Percentiles rank a stretch among this genome's conserved stretches.
phyloP scores from a whole-genome alignment of 1,139 yeast species.

The Pneumocystis carinii region DNA sequence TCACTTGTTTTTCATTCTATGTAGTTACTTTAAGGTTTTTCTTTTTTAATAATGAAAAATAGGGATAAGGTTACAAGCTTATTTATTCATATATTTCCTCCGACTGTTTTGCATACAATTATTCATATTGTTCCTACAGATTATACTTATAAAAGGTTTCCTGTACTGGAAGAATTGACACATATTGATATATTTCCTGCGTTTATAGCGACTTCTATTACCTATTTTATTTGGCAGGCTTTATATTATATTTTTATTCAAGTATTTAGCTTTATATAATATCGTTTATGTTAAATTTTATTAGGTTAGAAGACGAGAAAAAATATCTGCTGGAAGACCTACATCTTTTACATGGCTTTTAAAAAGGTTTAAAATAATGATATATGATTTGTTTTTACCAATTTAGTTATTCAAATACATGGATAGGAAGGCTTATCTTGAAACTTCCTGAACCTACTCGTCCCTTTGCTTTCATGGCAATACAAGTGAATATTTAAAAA shows the following conservation, averaged over 20 bases:
- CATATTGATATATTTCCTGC: constrained; percentile 64
- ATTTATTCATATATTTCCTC: constrained; percentile 83
- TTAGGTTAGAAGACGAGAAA: constrained; percentile 41
- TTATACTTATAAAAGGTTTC: constrained; percentile 46
- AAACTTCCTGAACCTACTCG: constrained; percentile 73
- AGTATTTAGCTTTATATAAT: constrained; percentile 21
- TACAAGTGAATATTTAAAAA: constrained; percentile 19
- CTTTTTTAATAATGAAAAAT: background rate
- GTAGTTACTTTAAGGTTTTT: constrained; percentile 27
- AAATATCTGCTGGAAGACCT: constrained; percentile 71
- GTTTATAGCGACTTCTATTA: constrained; percentile 62
- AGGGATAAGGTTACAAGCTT: constrained; percentile 65
- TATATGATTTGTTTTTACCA: background rate
- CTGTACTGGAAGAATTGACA: constrained; percentile 57
- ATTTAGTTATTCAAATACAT: constrained; percentile 42
- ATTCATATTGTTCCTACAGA: constrained; percentile 53
- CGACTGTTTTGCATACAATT: constrained; percentile 72
- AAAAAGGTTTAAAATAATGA: constrained; percentile 26
- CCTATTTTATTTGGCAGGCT: constrained; percentile 84
- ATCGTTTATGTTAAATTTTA: background rate
- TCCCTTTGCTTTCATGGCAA: constrained; percentile 65
- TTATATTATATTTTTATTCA: constrained; percentile 86
- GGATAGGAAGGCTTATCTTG: constrained; percentile 66
- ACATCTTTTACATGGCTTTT: constrained; percentile 75
- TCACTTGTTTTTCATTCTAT: constrained; percentile 81